Evolutionary conservation across 371 early-diverging fungal genomes (phyloP), one percentile per base, ranked within the genome.

Genomic region (Umbelopsis sp.): DNA sequence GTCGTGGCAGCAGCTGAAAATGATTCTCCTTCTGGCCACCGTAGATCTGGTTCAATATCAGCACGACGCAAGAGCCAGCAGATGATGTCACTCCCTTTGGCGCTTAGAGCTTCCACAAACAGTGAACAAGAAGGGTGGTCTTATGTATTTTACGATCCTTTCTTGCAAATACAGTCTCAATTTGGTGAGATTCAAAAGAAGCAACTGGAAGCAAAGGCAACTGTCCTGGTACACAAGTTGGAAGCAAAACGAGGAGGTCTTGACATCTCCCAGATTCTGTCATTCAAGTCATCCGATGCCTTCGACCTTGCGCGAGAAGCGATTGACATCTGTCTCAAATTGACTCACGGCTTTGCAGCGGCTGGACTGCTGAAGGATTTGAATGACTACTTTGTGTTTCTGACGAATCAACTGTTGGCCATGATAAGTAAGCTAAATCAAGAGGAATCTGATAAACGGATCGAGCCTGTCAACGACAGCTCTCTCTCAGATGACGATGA

Each of bases 301-400:
- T 83, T 88, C 63, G 50, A 63, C 7, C 45, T 77, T 35, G 81
- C 84, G 0, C 84, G 85, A 4, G 79, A 75, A 1, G 81, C 86
- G 1, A 68, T 87, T 20, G 71, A 71, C 5, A 81, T 91, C 22
- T 88, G 91, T 53, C 73, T 84, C 51, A 75, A 73, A 4, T 76
- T 92, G 63, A 91, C 93, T 0, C 83, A 81, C 65, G 93, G 91
- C 1, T 87, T 85, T 68, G 91, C 86, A 0, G 79, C 74, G 9
- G 78, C 79, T 5, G 90, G 81, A n/a, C 70, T 87, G 65, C 66
- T 87, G 24, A 79, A 82, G 7, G 83, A 77, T 4, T 57, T 89
- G 52, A 85, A 87, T 68, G 73, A 71, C 38, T 89, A 79, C 50
- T 80, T 92, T 44, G 50, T 79, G 52, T 70, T 53, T 20, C 70